Evolutionary conservation across 164 flowering plant genomes (phyloP).

Genomic region (Magnolia sinica): DNA sequence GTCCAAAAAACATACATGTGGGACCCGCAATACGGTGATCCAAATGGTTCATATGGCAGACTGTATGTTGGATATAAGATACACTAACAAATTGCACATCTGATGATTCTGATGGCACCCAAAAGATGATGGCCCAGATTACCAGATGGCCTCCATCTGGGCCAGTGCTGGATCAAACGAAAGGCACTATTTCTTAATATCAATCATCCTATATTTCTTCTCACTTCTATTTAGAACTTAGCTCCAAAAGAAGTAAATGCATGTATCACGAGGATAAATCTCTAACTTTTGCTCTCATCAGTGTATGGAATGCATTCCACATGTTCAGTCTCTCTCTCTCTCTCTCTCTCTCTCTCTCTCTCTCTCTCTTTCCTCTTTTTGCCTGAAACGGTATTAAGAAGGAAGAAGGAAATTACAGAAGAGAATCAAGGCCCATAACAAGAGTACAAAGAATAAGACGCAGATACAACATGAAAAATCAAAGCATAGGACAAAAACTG

Average conservation of each 20-base stretch:
- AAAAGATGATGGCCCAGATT: no score
- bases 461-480: background rate
- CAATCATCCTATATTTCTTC: background rate
- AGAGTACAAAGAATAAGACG: slow-evolving; percentile 2
- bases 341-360: fast-evolving
- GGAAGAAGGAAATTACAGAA: background rate
- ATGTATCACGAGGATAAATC: background rate
- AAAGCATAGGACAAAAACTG: slow-evolving; percentile 1
- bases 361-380: background rate
- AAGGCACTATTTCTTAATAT: background rate
- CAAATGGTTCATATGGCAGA: no score
- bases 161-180: no score
- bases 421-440: background rate
- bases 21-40: no score
- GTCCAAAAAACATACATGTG: no score
- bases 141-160: no score
- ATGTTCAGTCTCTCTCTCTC: background rate
- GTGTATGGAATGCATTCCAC: background rate
- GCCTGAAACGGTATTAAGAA: background rate
- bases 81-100: no score
- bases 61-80: no score
- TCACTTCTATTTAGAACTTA: background rate
- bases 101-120: no score
- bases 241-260: background rate
- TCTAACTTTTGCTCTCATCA: background rate